These are phyloP conservation scores for Dryas octopetala DNA, from an alignment of 306 rosid species.

Conservation along the genomic window DNA sequence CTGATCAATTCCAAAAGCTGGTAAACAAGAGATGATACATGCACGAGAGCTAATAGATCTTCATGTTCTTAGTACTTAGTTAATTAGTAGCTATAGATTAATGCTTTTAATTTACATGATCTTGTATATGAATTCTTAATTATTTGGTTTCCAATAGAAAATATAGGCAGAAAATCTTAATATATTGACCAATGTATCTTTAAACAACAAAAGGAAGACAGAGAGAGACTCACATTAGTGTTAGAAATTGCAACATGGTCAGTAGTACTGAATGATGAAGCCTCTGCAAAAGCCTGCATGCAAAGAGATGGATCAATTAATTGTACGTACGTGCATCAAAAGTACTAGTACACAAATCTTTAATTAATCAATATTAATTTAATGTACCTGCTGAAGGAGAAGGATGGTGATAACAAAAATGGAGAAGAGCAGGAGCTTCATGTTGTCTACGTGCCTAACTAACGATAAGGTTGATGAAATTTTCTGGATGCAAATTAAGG, in stretches of 20 bases:
- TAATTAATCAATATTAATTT: not conserved
- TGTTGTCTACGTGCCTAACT: conserved; percentile 1
- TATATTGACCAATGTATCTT: not conserved
- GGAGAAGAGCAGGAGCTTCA: conserved; percentile 39
- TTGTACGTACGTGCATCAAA: too few relatives aligned
- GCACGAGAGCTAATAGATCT: not conserved
- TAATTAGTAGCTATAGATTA: too few relatives aligned
- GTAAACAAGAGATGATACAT: too few relatives aligned
- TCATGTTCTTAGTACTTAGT: too few relatives aligned
- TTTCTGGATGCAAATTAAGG: too few relatives aligned
- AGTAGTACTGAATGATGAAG: conserved; percentile 22
- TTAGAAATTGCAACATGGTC: conserved; percentile 24
- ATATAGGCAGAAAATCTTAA: too few relatives aligned
- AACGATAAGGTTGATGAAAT: not conserved
- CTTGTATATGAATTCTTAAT: too few relatives aligned
- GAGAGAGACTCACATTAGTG: conserved; percentile 27
- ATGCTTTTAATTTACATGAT: too few relatives aligned
- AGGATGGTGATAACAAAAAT: conserved; percentile 24
- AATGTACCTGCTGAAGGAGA: conserved; percentile 31
- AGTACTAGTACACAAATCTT: too few relatives aligned
- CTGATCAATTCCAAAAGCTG: conserved; percentile 23
- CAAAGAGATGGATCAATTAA: too few relatives aligned
- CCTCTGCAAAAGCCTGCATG: conserved; percentile 43
- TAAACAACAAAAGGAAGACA: not conserved
- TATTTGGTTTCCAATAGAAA: too few relatives aligned